Evolutionary conservation across 164 flowering plant genomes (phyloP), one percentile per base, ranked within the genome.

Genomic region (Macadamia integrifolia): DNA sequence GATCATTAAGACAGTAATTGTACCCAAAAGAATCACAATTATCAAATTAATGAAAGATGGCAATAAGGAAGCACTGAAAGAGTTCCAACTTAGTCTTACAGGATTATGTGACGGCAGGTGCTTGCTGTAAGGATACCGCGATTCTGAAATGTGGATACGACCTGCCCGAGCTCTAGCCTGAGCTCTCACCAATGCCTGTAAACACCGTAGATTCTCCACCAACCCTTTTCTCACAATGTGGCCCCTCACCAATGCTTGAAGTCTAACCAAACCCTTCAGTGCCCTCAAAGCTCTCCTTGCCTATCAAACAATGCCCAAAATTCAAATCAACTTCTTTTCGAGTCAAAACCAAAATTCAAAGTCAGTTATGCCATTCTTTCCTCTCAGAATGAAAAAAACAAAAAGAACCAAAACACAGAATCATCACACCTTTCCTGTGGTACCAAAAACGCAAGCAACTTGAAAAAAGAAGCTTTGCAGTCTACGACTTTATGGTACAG

Each of bases 191-290:
- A 90, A 66, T 5, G 96, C 88, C 64, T 91, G 96, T 96, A 93
- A 84, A 35, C 92, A 83, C 61, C 86, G 78, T 35, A 93, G 82
- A 80, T 83, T 85, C 67, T 85, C 90, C 40, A 87, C 78, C 46
- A 86, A 83, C 70, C 86, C 89, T 67, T 90, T 93, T 64, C 98
- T 79, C 69, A 88, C 91, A 62, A 91, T 86, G 75, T 86, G 87
- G 60, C 98, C 98, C 76, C 95, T 87, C 58, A 88, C 97, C 67
- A 91, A 66, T 6, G 98, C 97, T 70, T 93, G 98, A 64, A 93
- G 93, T 80, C 83, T 90, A 74, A 93, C 96, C 75, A 93, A 72
- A 68, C 87, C 96, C 76, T 89, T 93, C 50, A 93, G 80, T 1
- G 98, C 97, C 63, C 77, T 80, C 60, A 93, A 71, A 55, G 98